phyloP scores from a whole-genome alignment of 495 filamentous ascomycete genomes.

The Amorphotheca resinae region DNA sequence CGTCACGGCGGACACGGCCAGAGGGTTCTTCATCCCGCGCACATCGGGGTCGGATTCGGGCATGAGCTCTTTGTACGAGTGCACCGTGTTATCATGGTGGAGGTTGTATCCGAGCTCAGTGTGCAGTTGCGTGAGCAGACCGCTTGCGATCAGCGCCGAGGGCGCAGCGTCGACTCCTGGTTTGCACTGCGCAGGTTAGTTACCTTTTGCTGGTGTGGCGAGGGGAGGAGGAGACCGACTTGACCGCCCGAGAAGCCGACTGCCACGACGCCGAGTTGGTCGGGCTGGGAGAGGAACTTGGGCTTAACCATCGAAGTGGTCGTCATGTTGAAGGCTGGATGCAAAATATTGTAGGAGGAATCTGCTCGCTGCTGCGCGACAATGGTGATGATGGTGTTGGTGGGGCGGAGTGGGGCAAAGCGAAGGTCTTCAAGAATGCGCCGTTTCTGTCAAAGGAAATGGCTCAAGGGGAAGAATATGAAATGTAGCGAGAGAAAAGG shows the following conservation, averaged over 20 bases:
- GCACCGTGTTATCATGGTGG: conserved; percentile 70
- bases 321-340: conserved; percentile 32
- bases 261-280: conserved; percentile 82
- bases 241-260: conserved; percentile 97
- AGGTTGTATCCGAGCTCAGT: conserved; percentile 81
- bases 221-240: conserved; percentile 36
- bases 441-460: not conserved
- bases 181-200: conserved; percentile 53
- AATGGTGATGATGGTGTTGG: not conserved
- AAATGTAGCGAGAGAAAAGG: not conserved
- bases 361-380: not conserved
- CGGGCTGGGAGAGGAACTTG: conserved; percentile 65
- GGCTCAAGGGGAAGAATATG: not conserved
- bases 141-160: conserved; percentile 77
- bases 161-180: conserved; percentile 86
- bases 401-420: conserved; percentile 2
- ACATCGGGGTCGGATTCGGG: conserved; percentile 64
- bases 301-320: conserved; percentile 61
- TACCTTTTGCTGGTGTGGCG: conserved; percentile 9
- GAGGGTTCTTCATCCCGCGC: conserved; percentile 87
- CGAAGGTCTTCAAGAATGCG: not conserved
- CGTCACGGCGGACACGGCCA: conserved; percentile 80
- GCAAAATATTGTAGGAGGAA: not conserved
- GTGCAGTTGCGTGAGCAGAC: conserved; percentile 71
- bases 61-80: conserved; percentile 67